Evolutionary conservation across 768 basidiomycete species (phyloP).

Genomic region (Paxillus rubicundulus): DNA sequence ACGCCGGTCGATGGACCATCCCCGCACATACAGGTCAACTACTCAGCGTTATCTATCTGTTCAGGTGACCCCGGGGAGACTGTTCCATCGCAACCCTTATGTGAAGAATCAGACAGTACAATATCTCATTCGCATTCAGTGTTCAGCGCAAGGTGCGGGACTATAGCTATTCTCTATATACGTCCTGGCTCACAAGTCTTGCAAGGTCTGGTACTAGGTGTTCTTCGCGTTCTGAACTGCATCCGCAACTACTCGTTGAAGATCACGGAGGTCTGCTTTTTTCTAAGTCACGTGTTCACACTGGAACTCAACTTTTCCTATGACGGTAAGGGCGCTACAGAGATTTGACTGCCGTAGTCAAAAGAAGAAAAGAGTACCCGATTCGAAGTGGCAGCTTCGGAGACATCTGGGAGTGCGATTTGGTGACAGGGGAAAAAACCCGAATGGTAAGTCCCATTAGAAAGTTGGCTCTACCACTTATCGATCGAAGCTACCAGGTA

Average conservation of each 20-base stretch:
- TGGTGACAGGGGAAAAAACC: slow-evolving; percentile 5
- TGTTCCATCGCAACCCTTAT: background rate
- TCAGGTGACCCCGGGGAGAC: too few relatives aligned
- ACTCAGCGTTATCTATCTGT: background rate
- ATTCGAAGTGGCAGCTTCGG: slow-evolving; percentile 14
- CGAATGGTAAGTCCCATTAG: slow-evolving; percentile 3
- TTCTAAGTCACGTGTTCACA: background rate
- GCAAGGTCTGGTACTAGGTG: slow-evolving; percentile 12
- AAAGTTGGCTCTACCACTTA: too few relatives aligned
- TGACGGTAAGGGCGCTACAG: slow-evolving; percentile 10
- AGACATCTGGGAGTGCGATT: slow-evolving; percentile 24
- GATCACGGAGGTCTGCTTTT: slow-evolving; percentile 11
- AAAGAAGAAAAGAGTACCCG: slow-evolving; percentile 5
- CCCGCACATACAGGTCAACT: background rate
- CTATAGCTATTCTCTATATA: background rate
- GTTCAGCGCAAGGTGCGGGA: slow-evolving; percentile 11
- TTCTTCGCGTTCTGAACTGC: slow-evolving; percentile 12
- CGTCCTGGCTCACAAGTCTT: background rate
- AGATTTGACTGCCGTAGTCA: background rate
- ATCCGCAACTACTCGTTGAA: slow-evolving; percentile 3
- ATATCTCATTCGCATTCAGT: slow-evolving; percentile 4
- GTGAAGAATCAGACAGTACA: slow-evolving; percentile 3
- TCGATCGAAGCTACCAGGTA: slow-evolving; percentile 8
- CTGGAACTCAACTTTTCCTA: background rate
- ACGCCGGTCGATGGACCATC: background rate